Evolutionary conservation across 768 basidiomycete species (phyloP), one percentile per base, ranked within the genome.

Genomic region (Boletus insuetus): DNA sequence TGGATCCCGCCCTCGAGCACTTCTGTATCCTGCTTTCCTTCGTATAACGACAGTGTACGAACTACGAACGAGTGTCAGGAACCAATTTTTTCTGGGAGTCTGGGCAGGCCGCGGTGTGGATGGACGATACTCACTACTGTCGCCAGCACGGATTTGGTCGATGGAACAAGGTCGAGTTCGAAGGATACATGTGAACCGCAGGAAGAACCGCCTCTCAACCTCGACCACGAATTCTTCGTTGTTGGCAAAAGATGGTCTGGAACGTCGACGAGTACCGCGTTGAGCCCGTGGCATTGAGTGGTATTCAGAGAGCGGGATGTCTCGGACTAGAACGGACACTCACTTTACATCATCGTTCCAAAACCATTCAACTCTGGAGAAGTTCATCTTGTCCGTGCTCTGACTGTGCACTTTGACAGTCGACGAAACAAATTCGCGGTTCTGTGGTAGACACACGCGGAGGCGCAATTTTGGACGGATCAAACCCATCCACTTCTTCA

Each of bases 151-250:
- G 2, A 65, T 38, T 58, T 67, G 62, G 31, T 65, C 63, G 20
- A 67, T 44, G 17, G 56, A 53, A 39, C 42, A 45, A 14, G 43
- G 58, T 9, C 48, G 52, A 37, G 65, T 68, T 42, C 66, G 65
- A 49, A 64, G 64, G 38, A 67, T 63, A 22, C 65, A 68, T 50
- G 46, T 61, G 57, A 63, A 67, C 32, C 61, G 10, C 0, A 66
- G 38, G 13, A 66, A 29, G 24, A 58, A 67, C 42, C 58, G 56
- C 32, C 58, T 49, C 55, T 67, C 58, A 14, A 67, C 22, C 34
- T 63, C 42, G 40, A 67, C 54, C 10, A 63, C 64, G 51, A 67
- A 61, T 6, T 40, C n/a, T 2, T 62, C 56, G 6, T 58, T 57
- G 22, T 63, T 56, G 11, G 55, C 38, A 38, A 67, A 16, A 3